A percentile compares a stretch with the other conserved stretches of the same genome.
These are phyloP conservation scores for Erodium moschatum DNA, from an alignment of 441 rosid species.

Conservation along the genomic window DNA sequence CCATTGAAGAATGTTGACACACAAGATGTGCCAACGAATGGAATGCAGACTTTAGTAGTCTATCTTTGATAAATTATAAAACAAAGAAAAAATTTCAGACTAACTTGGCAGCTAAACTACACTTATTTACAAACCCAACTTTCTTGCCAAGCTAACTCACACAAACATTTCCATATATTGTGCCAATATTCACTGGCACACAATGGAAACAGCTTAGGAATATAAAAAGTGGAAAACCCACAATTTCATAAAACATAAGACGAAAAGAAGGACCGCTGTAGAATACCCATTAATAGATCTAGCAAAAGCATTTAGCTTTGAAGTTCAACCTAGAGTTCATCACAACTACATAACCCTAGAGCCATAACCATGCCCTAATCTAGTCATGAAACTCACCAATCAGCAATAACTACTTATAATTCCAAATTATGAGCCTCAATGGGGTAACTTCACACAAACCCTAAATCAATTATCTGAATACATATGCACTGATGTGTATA, in stretches of 20 bases:
- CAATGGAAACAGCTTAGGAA: background rate
- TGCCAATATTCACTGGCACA: background rate
- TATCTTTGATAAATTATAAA: background rate
- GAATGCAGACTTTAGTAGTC: background rate
- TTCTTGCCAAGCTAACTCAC: background rate
- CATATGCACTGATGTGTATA: background rate
- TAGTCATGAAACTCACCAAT: background rate
- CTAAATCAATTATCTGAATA: background rate
- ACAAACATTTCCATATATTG: background rate
- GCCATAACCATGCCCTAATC: background rate
- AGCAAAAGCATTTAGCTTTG: background rate
- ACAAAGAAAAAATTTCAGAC: background rate
- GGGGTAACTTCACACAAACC: background rate
- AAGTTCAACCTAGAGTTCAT: background rate
- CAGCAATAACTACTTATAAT: background rate
- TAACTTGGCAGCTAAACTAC: background rate
- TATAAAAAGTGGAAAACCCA: background rate
- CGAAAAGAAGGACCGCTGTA: background rate
- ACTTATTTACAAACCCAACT: constrained; percentile 1
- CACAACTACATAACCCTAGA: background rate
- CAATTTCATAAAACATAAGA: too few species aligned
- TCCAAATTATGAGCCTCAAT: background rate
- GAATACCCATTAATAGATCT: background rate
- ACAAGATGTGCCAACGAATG: background rate
- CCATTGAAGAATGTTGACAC: background rate